Conservation (phyloP, 208 protist genomes). For the Polymyxa betae region DNA sequence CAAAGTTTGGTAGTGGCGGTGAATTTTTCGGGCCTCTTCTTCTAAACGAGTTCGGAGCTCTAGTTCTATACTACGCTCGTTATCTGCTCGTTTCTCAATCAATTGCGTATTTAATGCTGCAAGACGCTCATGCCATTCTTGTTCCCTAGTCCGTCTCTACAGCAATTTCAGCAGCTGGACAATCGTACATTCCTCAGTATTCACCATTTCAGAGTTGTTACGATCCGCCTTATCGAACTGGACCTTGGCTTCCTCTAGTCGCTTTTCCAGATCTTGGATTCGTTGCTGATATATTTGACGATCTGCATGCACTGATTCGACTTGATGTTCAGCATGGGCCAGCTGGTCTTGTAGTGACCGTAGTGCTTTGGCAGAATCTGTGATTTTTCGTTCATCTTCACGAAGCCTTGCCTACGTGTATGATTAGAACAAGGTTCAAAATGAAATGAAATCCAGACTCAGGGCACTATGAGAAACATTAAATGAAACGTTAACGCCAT, state of each 20-base stretch:
- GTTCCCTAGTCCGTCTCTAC: not conserved
- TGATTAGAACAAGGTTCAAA: too few relatives aligned
- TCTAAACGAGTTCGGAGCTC: constrained; percentile 22
- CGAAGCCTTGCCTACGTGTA: not conserved
- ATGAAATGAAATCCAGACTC: too few relatives aligned
- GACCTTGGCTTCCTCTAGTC: not conserved
- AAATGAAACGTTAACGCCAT: too few relatives aligned
- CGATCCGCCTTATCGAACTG: not conserved
- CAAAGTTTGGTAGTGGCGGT: constrained; percentile 14
- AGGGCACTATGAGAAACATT: too few relatives aligned
- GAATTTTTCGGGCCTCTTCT: constrained; percentile 40
- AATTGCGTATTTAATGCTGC: not conserved
- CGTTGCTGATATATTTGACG: not conserved
- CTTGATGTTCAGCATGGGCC: not conserved
- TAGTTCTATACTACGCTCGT: constrained; percentile 6
- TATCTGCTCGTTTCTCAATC: constrained; percentile 9
- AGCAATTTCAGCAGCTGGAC: not conserved
- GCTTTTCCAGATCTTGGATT: not conserved
- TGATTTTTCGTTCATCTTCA: not conserved
- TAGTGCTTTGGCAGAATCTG: not conserved
- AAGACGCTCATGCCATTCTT: not conserved
- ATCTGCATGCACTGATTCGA: not conserved
- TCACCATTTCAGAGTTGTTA: not conserved
- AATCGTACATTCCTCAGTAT: not conserved
- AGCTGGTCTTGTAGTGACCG: not conserved